Conservation (phyloP, 495 filamentous ascomycete genomes). For the Annulohypoxylon stygium region DNA sequence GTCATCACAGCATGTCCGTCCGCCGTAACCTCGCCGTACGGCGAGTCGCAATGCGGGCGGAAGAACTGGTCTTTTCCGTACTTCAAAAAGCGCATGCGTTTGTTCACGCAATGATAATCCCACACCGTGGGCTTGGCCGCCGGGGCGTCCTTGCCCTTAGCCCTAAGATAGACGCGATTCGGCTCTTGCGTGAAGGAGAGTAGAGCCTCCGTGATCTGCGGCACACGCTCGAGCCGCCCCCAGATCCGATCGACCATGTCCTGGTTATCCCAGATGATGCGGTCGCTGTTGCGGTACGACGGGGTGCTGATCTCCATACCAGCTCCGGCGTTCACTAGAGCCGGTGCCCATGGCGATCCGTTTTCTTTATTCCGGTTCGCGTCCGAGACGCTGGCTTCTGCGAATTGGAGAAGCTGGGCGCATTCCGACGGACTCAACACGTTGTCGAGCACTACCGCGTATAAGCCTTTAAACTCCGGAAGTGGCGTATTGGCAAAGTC, state of each 20-base stretch:
- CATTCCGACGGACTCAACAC: constrained; percentile 73
- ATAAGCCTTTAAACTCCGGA: constrained; percentile 66
- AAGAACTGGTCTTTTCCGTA: constrained; percentile 86
- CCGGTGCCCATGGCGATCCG: constrained; percentile 67
- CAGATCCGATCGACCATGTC: constrained; percentile 73
- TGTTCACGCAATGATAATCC: constrained; percentile 74
- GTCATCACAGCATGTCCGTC: constrained; percentile 67
- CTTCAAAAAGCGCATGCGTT: constrained; percentile 83
- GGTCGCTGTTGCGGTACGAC: constrained; percentile 74
- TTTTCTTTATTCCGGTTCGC: constrained; percentile 26
- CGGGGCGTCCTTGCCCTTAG: constrained; percentile 5
- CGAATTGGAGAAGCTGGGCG: constrained; percentile 65
- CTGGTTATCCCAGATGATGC: constrained; percentile 78
- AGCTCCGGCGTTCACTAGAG: constrained; percentile 76
- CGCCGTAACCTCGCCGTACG: constrained; percentile 68
- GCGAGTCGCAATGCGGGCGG: constrained; percentile 78
- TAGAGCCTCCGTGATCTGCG: constrained; percentile 47
- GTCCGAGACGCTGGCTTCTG: constrained; percentile 63
- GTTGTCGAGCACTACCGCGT: constrained; percentile 75
- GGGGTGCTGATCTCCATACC: constrained; percentile 69
- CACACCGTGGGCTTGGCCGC: constrained; percentile 49
- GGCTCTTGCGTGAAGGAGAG: constrained; percentile 39
- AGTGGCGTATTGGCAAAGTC: constrained; percentile 66
- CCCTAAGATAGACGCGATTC: constrained; percentile 5
- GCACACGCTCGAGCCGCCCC: constrained; percentile 58